phyloP scores from a whole-genome alignment of 768 basidiomycete species.

The Tricholoma sp. region DNA sequence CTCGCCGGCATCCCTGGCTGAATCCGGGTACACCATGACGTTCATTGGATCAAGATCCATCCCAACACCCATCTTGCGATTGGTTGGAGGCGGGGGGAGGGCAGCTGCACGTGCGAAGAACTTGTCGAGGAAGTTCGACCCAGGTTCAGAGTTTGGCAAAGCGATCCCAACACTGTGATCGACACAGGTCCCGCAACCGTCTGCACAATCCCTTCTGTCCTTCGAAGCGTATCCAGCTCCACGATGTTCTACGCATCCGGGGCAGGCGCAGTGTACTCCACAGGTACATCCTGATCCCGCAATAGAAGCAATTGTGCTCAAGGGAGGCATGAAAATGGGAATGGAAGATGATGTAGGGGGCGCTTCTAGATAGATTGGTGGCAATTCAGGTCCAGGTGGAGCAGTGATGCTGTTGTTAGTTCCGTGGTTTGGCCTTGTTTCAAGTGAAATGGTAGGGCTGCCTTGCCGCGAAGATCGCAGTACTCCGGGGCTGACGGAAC shows the following conservation, averaged over 20 bases:
- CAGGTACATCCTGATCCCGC: slow-evolving; percentile 72
- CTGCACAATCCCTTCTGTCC: slow-evolving; percentile 42
- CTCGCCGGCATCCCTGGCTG: slow-evolving; percentile 30
- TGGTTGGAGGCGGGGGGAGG: slow-evolving; percentile 52
- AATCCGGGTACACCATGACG: slow-evolving; percentile 40
- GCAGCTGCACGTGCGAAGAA: slow-evolving; percentile 69
- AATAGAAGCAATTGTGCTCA: slow-evolving; percentile 51
- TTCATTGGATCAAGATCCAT: slow-evolving; percentile 47
- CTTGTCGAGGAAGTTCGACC: slow-evolving; percentile 43
- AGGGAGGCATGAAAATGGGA: slow-evolving; percentile 59
- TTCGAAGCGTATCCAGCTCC: slow-evolving; percentile 40
- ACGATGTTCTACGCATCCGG: slow-evolving; percentile 71
- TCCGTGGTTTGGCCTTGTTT: slow-evolving; percentile 30
- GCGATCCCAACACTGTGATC: slow-evolving; percentile 44
- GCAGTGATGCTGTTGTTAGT: slow-evolving; percentile 12
- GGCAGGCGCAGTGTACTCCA: slow-evolving; percentile 63
- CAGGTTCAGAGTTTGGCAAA: slow-evolving; percentile 27
- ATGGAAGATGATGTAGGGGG: slow-evolving; percentile 23
- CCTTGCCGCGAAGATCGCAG: slow-evolving; percentile 21
- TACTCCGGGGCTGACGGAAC: slow-evolving; percentile 1
- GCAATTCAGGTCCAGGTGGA: slow-evolving; percentile 34
- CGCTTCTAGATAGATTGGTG: slow-evolving; percentile 39
- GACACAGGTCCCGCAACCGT: slow-evolving; percentile 59
- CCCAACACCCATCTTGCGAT: slow-evolving; percentile 34
- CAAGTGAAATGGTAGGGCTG: slow-evolving; percentile 23